These are phyloP conservation scores for Emiliania huxleyi DNA, from an alignment of 78 protist species.

Conservation along the genomic window DNA sequence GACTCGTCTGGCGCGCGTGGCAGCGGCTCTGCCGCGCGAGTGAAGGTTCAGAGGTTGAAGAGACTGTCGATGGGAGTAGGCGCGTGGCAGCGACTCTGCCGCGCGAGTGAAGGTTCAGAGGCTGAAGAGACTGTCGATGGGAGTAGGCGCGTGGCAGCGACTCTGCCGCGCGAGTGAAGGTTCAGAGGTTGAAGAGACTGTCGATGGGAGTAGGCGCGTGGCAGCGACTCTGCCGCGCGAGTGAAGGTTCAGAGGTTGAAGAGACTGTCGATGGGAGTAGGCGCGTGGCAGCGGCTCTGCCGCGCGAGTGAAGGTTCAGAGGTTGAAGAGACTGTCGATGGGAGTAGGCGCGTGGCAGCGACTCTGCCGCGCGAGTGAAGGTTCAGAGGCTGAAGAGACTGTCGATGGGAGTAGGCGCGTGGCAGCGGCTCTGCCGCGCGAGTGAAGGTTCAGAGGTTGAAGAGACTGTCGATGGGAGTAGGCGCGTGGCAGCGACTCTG, in stretches of 20 bases:
- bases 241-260: conserved; percentile 69
- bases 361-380: conserved; percentile 31
- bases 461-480: too few species aligned
- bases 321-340: too few species aligned
- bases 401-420: too few species aligned
- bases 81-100: conserved; percentile 48
- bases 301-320: conserved; percentile 60
- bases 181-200: conserved; percentile 76
- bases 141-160: conserved; percentile 48
- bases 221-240: conserved; percentile 43
- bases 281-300: conserved; percentile 49
- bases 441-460: conserved; percentile 68
- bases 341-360: conserved; percentile 50
- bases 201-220: too few species aligned
- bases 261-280: too few species aligned
- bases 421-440: conserved; percentile 44
- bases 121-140: too few species aligned
- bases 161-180: conserved; percentile 38
- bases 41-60: conserved; percentile 71
- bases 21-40: conserved; percentile 43
- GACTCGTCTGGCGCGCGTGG: conserved; percentile 49
- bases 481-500: conserved; percentile 50
- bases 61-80: too few species aligned
- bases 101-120: conserved; percentile 60
- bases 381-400: conserved; percentile 76